phyloP scores from a whole-genome alignment of 257 asterid species.

The Phtheirospermum japonicum region DNA sequence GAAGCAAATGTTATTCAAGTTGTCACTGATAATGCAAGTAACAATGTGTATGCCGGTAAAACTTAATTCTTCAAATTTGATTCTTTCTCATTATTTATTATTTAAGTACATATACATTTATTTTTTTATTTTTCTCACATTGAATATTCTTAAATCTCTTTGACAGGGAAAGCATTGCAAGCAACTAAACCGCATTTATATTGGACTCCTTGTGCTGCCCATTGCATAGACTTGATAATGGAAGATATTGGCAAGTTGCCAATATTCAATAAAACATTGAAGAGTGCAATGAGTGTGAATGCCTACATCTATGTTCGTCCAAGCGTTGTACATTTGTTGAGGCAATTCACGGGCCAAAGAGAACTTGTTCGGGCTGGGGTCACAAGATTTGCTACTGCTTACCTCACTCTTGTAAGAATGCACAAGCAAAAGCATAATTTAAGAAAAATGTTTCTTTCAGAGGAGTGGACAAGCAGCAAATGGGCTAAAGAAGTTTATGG shows the following conservation, averaged over 20 bases:
- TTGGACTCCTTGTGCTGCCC: conserved; percentile 17
- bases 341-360: neutral
- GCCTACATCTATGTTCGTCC: conserved; percentile 2
- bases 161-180: neutral
- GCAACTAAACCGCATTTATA: neutral
- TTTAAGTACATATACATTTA: no score
- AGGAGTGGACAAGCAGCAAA: neutral
- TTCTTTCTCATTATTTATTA: no score
- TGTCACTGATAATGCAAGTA: neutral
- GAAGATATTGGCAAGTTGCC: conserved; percentile 8
- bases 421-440: neutral
- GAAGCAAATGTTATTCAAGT: neutral
- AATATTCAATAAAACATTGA: neutral
- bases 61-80: no score
- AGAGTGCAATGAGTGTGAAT: conserved; percentile 8
- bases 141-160: no score
- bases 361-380: neutral
- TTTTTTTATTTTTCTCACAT: no score
- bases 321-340: conserved; percentile 2
- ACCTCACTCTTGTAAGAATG: neutral
- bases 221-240: conserved; percentile 11
- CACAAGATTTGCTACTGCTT: conserved; percentile 11
- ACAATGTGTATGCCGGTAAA: neutral
- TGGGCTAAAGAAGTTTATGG: conserved; percentile 4
- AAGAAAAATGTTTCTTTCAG: neutral